These are phyloP conservation scores for Euphrasia confusa DNA, from an alignment of 257 asterid genomes.

Conservation along the genomic window DNA sequence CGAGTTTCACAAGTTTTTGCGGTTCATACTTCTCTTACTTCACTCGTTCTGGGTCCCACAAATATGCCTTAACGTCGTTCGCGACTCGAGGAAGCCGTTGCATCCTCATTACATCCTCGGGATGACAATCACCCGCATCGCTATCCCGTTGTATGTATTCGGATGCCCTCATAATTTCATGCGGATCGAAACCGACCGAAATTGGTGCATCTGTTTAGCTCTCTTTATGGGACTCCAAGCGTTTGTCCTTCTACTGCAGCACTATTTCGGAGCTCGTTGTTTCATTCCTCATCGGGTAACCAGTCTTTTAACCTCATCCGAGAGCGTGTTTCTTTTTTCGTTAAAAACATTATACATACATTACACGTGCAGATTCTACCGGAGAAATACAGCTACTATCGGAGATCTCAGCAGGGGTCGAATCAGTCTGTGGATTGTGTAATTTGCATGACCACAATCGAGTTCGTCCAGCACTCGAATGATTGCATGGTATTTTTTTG, in stretches of 20 bases:
- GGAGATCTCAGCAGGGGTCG: conserved; percentile 64
- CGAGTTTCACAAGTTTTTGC: conserved; percentile 77
- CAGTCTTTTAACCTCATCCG: too few relatives aligned
- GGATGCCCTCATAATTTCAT: conserved; percentile 95
- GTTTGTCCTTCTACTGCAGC: conserved; percentile 75
- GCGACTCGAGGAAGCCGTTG: conserved; percentile 90
- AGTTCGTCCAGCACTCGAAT: conserved; percentile 55
- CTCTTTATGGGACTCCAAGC: conserved; percentile 76
- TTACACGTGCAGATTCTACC: conserved; percentile 71
- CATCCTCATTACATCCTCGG: conserved; percentile 94
- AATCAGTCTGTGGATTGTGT: conserved; percentile 70
- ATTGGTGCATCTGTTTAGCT: conserved; percentile 71
- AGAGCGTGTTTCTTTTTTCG: too few relatives aligned
- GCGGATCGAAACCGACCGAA: conserved; percentile 73
- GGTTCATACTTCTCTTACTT: conserved; percentile 67
- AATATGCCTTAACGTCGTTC: conserved; percentile 64
- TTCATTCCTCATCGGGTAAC: conserved; percentile 90
- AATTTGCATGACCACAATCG: conserved; percentile 91
- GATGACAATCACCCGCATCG: conserved; percentile 75
- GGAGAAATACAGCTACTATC: conserved; percentile 78
- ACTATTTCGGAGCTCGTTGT: conserved; percentile 91
- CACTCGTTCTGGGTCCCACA: conserved; percentile 98
- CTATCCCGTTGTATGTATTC: conserved; percentile 78
- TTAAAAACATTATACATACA: too few relatives aligned
- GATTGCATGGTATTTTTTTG: conserved; percentile 75